phyloP scores from a whole-genome alignment of 345 rosid species.

The Brassica cretica region DNA sequence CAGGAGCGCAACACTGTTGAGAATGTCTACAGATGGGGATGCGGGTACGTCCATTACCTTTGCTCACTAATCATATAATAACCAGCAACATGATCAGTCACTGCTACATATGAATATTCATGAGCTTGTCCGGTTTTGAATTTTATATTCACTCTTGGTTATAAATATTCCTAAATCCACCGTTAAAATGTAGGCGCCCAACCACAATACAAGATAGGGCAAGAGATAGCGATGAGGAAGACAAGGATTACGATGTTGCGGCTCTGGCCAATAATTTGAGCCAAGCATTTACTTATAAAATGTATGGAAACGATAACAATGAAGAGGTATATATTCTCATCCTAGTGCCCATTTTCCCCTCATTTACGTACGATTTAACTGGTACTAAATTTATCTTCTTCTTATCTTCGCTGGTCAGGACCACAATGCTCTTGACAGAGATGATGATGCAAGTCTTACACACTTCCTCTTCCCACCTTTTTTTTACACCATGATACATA shows the following conservation, averaged over 20 bases:
- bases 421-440: conserved; percentile 70
- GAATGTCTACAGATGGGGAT: conserved; percentile 94
- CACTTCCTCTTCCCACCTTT: background rate
- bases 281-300: conserved; percentile 91
- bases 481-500: background rate
- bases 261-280: conserved; percentile 91
- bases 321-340: conserved; percentile 67
- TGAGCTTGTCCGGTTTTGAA: conserved; percentile 17
- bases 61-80: conserved; percentile 11
- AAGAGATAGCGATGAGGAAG: conserved; percentile 97
- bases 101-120: background rate
- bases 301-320: conserved; percentile 81
- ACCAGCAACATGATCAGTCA: conserved; percentile 5
- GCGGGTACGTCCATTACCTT: conserved; percentile 62
- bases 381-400: conserved; percentile 18
- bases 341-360: background rate
- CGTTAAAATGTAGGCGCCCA: conserved; percentile 70
- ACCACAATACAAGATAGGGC: conserved; percentile 94
- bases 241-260: conserved; percentile 92
- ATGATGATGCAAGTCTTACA: conserved; percentile 71
- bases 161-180: conserved; percentile 23
- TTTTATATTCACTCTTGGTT: conserved; percentile 15
- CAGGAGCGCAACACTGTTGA: conserved; percentile 89
- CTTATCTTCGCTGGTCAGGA: conserved; percentile 52
- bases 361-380: background rate